Evolutionary conservation across 352 stramenopile genomes (phyloP), one percentile per base, ranked within the genome.

Genomic region (Pythium vanterpoolii): DNA sequence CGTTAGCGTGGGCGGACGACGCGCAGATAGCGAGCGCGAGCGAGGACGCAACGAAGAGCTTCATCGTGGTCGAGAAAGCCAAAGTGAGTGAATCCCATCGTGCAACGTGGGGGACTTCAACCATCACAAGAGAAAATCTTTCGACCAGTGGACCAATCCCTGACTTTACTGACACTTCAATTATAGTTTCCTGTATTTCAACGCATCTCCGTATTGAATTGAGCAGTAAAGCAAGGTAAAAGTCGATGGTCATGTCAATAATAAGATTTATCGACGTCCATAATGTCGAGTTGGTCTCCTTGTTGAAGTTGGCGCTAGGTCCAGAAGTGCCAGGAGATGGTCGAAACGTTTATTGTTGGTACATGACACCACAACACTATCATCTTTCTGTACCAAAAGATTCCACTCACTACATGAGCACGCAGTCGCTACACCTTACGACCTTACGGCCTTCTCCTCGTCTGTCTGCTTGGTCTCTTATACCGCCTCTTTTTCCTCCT

Each of bases 1-100:
- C n/a, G n/a, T n/a, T 21, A 18, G 34, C 34, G 34, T 21, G 14
- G 34, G 52, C 39, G 16, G 45, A 24, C 5, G 31, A 36, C 11
- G 51, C 44, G 27, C 13, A 34, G 10, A 26, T 21, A 14, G 59
- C 50, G 27, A 40, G 33, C 5, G 43, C 36, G 27, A 56, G 34
- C 26, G 30, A 18, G 27, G 46, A 23, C 1, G 44, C 31, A 24
- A 3, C 16, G 14, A 55, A 28, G 51, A 66, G 50, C 60, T 61
- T 66, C 60, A 61, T 66, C 8, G 13, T 19, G 4, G 40, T 23
- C 13, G 27, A 26, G 49, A 46, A 57, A 57, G 24, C 33, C 24
- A 11, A 36, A 45, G 30, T 50, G 52, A 10, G 43, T n/a, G n/a
- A n/a, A n/a, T n/a, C n/a, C n/a, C n/a, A n/a, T n/a, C n/a, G n/a